A percentile compares a stretch with the other conserved stretches of the same genome.
These are phyloP conservation scores for Daldinia childiae DNA, from an alignment of 495 filamentous ascomycete genomes.

Conservation along the genomic window DNA sequence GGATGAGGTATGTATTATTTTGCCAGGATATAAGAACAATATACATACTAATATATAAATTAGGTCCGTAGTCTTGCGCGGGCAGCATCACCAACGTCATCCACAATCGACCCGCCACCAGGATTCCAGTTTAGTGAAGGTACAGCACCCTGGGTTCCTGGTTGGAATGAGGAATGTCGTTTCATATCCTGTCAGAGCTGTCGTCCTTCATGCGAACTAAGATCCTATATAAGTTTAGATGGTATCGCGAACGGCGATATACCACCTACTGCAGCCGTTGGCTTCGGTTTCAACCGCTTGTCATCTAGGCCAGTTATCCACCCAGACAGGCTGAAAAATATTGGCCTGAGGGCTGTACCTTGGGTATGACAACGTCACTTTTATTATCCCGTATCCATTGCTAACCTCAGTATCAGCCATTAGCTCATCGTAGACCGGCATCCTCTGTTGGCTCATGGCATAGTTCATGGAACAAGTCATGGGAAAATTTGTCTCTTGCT, in stretches of 20 bases:
- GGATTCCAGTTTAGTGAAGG: conserved; percentile 24
- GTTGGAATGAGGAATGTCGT: conserved; percentile 55
- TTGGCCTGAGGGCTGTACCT: conserved; percentile 51
- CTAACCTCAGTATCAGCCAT: conserved; percentile 26
- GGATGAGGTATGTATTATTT: conserved; percentile 42
- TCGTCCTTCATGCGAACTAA: conserved; percentile 53
- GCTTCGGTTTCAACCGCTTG: conserved; percentile 53
- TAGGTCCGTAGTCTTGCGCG: conserved; percentile 12
- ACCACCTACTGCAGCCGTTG: conserved; percentile 51
- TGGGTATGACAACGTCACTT: conserved; percentile 42
- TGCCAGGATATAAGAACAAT: neutral
- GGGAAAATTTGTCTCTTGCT: neutral
- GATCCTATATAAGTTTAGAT: conserved; percentile 59
- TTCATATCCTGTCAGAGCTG: conserved; percentile 64
- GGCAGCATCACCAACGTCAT: conserved; percentile 2
- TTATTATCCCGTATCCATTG: neutral
- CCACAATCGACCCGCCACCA: conserved; percentile 9
- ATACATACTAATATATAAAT: conserved; percentile 8
- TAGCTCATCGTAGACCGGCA: conserved; percentile 3
- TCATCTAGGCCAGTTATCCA: conserved; percentile 47
- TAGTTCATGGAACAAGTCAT: neutral
- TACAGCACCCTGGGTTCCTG: conserved; percentile 52
- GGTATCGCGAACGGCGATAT: conserved; percentile 58
- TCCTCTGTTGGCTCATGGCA: neutral
- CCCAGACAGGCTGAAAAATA: conserved; percentile 44